These are phyloP conservation scores for Ilex aquifolium DNA, from an alignment of 257 asterid species.

Conservation along the genomic window DNA sequence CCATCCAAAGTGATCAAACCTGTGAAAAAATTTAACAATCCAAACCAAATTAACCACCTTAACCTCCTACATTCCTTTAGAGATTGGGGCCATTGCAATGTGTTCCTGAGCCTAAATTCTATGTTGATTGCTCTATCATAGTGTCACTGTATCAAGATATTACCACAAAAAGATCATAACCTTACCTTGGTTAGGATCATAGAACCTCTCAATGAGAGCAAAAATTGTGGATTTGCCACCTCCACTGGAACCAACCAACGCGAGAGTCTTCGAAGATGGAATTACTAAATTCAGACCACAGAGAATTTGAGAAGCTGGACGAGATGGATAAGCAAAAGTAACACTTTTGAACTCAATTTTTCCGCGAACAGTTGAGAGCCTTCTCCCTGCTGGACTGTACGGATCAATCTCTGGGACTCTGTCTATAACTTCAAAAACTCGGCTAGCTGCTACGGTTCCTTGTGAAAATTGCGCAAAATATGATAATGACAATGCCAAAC, in stretches of 20 bases:
- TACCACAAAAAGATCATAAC: too few relatives aligned
- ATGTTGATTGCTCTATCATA: too few relatives aligned
- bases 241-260: constrained; percentile 76
- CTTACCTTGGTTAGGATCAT: constrained; percentile 66
- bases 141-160: too few relatives aligned
- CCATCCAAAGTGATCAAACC: constrained; percentile 67
- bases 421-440: constrained; percentile 65
- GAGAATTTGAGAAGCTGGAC: constrained; percentile 57
- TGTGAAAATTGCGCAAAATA: constrained; percentile 83
- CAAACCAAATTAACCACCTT: background rate
- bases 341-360: constrained; percentile 56
- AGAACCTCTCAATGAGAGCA: constrained; percentile 74
- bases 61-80: background rate
- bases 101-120: too few relatives aligned
- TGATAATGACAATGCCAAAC: constrained; percentile 68
- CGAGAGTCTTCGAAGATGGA: constrained; percentile 59
- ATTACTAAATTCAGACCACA: constrained; percentile 50
- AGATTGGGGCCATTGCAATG: background rate
- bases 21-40: constrained; percentile 14
- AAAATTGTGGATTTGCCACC: constrained; percentile 82
- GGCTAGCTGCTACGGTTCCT: constrained; percentile 78
- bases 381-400: constrained; percentile 53
- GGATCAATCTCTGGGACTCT: constrained; percentile 70
- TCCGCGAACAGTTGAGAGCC: constrained; percentile 46
- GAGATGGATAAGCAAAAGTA: constrained; percentile 68